Percentiles rank a stretch among this genome's conserved stretches.
Conservation (phyloP, 495 filamentous ascomycete species). For the Parachaetomium inaequale region DNA sequence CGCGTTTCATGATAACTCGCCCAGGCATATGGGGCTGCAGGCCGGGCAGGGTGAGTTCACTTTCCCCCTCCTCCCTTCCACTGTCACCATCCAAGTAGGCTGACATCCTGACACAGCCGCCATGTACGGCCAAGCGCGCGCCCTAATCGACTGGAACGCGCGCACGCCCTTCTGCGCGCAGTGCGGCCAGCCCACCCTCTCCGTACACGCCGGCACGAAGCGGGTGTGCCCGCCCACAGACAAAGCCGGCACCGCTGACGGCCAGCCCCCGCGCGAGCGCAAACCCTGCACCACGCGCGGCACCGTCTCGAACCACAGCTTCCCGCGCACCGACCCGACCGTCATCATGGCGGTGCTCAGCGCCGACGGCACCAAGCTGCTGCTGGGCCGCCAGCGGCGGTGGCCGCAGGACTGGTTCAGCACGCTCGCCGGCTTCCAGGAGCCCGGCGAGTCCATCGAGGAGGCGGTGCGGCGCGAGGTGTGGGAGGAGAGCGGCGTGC, state of each 20-base stretch:
- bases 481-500: conserved; percentile 90
- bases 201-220: conserved; percentile 86
- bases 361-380: conserved; percentile 64
- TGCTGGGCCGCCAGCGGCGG: conserved; percentile 79
- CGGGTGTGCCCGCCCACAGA: conserved; percentile 83
- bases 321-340: conserved; percentile 93
- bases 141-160: conserved; percentile 90
- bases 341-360: conserved; percentile 92
- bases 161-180: conserved; percentile 88
- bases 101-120: conserved; percentile 56
- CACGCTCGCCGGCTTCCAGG: conserved; percentile 90
- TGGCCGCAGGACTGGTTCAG: conserved; percentile 84
- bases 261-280: conserved; percentile 43
- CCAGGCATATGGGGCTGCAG: conserved; percentile 39
- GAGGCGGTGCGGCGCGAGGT: conserved; percentile 93
- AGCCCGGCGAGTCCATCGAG: conserved; percentile 91
- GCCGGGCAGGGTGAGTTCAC: conserved; percentile 40
- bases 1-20: conserved; percentile 24
- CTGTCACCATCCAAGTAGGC: neutral
- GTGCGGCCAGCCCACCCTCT: conserved; percentile 80
- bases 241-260: conserved; percentile 37
- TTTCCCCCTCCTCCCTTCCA: neutral
- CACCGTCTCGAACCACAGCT: conserved; percentile 75
- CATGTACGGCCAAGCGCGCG: conserved; percentile 85
- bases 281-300: conserved; percentile 71